These are phyloP conservation scores for Elasticomyces elasticus DNA, from an alignment of 495 filamentous ascomycete genomes.

Conservation along the genomic window DNA sequence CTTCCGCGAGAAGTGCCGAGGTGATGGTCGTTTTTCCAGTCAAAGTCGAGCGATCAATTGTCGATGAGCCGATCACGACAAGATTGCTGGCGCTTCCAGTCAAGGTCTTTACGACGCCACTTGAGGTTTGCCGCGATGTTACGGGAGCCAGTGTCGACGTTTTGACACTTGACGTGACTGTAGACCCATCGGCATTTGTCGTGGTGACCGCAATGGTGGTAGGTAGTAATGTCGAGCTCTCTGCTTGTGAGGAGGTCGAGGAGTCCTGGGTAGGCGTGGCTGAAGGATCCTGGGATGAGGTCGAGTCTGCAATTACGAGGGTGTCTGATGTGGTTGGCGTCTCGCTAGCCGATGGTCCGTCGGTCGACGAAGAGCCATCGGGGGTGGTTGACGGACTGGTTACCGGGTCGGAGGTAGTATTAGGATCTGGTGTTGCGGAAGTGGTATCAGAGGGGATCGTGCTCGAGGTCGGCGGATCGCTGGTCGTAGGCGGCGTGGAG, in stretches of 20 bases:
- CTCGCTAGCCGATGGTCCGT: background rate
- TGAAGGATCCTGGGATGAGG: background rate
- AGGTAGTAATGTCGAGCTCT: slow-evolving; percentile 9
- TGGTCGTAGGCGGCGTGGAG: background rate
- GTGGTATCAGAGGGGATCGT: background rate
- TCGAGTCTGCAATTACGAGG: background rate
- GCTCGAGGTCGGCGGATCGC: background rate
- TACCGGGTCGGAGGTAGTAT: background rate
- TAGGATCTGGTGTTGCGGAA: background rate
- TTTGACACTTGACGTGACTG: slow-evolving; percentile 10
- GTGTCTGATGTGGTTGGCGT: background rate
- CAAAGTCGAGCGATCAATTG: slow-evolving; percentile 21
- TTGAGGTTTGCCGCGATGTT: background rate
- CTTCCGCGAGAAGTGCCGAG: slow-evolving; percentile 27
- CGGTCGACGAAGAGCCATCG: background rate
- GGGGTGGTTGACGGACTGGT: background rate
- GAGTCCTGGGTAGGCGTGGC: background rate
- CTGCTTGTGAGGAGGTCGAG: background rate
- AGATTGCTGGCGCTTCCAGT: slow-evolving; percentile 8
- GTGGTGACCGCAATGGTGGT: slow-evolving; percentile 18
- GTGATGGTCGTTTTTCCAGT: slow-evolving; percentile 20
- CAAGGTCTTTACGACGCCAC: slow-evolving; percentile 1
- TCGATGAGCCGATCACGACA: slow-evolving; percentile 18
- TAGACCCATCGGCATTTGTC: slow-evolving; percentile 10
- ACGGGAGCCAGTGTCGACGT: slow-evolving; percentile 13